These are phyloP conservation scores for Trametopsis cervina DNA, from an alignment of 768 basidiomycete species.

Conservation along the genomic window DNA sequence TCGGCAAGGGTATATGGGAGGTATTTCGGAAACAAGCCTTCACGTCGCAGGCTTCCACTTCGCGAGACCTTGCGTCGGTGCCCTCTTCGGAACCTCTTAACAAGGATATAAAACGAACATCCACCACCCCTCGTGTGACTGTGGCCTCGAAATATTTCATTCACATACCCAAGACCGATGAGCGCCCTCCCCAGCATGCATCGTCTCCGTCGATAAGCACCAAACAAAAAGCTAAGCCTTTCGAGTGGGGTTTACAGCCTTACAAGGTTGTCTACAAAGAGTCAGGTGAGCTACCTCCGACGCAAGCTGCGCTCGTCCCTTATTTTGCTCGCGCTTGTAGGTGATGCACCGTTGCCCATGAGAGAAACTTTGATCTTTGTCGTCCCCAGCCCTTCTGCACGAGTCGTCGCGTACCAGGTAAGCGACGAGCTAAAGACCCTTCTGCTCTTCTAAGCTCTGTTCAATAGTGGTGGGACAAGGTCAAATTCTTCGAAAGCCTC, in stretches of 20 bases:
- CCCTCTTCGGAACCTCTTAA: background rate
- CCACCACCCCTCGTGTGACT: background rate
- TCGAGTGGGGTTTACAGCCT: conserved; percentile 39
- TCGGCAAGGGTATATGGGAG: conserved; percentile 66
- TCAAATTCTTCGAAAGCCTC: conserved; percentile 6
- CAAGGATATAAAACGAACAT: background rate
- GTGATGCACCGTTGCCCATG: conserved; percentile 1
- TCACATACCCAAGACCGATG: background rate
- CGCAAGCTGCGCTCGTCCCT: background rate
- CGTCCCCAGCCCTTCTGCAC: conserved; percentile 70
- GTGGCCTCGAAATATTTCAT: background rate
- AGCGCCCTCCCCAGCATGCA: background rate
- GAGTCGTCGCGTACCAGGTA: conserved; percentile 67
- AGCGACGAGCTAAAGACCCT: background rate
- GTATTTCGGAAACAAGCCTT: conserved; percentile 11
- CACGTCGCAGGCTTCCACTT: background rate
- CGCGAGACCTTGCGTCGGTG: background rate
- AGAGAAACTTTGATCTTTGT: conserved; percentile 68
- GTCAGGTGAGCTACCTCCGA: background rate
- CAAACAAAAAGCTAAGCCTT: conserved; percentile 1
- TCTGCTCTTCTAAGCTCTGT: background rate
- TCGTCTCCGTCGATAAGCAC: background rate
- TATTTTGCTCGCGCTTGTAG: background rate
- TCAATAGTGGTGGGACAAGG: conserved; percentile 11
- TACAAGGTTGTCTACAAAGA: conserved; percentile 40